A percentile compares a stretch with the other conserved stretches of the same genome.
Evolutionary conservation across 2,329 filamentous ascomycete genomes (phyloP).

Genomic region (Didymella lethalis): DNA sequence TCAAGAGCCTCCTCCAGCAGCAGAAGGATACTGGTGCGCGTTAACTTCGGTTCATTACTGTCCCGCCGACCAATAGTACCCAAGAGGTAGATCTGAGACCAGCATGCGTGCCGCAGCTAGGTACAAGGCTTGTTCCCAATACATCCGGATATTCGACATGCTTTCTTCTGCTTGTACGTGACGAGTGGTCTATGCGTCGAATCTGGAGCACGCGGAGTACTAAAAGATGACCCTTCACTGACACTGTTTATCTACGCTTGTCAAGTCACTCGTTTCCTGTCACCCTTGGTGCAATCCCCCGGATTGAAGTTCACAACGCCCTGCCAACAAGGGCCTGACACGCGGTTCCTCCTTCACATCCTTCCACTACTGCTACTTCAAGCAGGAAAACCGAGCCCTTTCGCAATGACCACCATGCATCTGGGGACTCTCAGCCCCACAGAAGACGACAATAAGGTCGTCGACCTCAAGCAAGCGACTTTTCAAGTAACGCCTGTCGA

Average conservation of each 20-base stretch:
- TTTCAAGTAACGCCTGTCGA: slow-evolving; percentile 42
- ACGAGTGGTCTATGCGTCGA: slow-evolving; percentile 39
- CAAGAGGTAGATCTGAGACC: slow-evolving; percentile 37
- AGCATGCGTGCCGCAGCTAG: slow-evolving; percentile 45
- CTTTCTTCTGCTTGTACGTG: slow-evolving; percentile 36
- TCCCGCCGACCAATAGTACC: slow-evolving; percentile 43
- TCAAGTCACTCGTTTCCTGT: slow-evolving; percentile 25
- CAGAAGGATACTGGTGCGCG: slow-evolving; percentile 37
- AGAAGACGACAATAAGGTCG: slow-evolving; percentile 33
- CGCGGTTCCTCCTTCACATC: slow-evolving; percentile 39
- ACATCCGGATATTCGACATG: slow-evolving; percentile 49
- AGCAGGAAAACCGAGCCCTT: slow-evolving; percentile 30
- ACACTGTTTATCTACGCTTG: slow-evolving; percentile 28
- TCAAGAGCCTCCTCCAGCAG: slow-evolving; percentile 35
- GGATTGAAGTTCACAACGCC: slow-evolving; percentile 9
- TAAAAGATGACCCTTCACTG: slow-evolving; percentile 50
- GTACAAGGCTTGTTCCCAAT: slow-evolving; percentile 49
- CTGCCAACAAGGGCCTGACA: slow-evolving; percentile 33
- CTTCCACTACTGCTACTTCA: slow-evolving; percentile 26
- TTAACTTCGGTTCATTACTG: slow-evolving; percentile 46
- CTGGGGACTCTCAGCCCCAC: slow-evolving; percentile 39
- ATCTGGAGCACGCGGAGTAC: slow-evolving; percentile 43
- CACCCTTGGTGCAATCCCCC: slow-evolving; percentile 12
- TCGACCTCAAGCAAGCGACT: slow-evolving; percentile 46
- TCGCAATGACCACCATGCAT: slow-evolving; percentile 45